A percentile compares a stretch with the other conserved stretches of the same genome.
Evolutionary conservation across 805 yeast genomes (phyloP).

Genomic region (Saturnispora sanitii): DNA sequence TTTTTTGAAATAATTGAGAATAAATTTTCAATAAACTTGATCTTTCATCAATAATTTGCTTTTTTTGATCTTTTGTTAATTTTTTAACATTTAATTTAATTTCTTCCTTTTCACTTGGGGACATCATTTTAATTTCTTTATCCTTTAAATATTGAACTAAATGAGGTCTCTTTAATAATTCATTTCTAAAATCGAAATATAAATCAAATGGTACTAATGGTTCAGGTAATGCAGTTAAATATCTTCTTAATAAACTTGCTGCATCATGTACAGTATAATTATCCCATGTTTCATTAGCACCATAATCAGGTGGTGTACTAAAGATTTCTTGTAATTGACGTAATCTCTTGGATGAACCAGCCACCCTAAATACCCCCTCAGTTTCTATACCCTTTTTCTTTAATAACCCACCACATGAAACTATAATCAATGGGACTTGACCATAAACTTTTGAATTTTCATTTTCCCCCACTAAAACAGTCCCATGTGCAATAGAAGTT

Average conservation of each 20-base stretch:
- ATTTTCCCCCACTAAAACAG: conserved; percentile 45
- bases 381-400: conserved; percentile 69
- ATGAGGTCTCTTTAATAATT: conserved; percentile 55
- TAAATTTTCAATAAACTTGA: conserved; percentile 63
- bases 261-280: conserved; percentile 96
- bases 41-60: conserved; percentile 40
- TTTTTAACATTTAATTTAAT: conserved; percentile 28
- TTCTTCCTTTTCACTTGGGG: conserved; percentile 33
- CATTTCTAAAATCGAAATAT: conserved; percentile 72
- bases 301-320: conserved; percentile 83
- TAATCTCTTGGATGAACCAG: conserved; percentile 83
- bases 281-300: conserved; percentile 82
- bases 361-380: conserved; percentile 89
- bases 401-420: conserved; percentile 82
- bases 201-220: conserved; percentile 75
- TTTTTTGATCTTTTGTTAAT: conserved; percentile 1
- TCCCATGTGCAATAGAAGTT: conserved; percentile 65
- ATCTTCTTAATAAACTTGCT: conserved; percentile 80
- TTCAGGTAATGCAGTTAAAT: conserved; percentile 79
- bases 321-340: conserved; percentile 77
- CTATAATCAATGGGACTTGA: conserved; percentile 85
- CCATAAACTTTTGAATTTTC: conserved; percentile 48
- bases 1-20: conserved; percentile 51
- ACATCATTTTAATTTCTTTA: conserved; percentile 28
- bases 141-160: conserved; percentile 57